A percentile compares a stretch with the other conserved stretches of the same genome.
phyloP scores from a whole-genome alignment of 192 early-diverging fungal genomes.

The Mortierella claussenii region DNA sequence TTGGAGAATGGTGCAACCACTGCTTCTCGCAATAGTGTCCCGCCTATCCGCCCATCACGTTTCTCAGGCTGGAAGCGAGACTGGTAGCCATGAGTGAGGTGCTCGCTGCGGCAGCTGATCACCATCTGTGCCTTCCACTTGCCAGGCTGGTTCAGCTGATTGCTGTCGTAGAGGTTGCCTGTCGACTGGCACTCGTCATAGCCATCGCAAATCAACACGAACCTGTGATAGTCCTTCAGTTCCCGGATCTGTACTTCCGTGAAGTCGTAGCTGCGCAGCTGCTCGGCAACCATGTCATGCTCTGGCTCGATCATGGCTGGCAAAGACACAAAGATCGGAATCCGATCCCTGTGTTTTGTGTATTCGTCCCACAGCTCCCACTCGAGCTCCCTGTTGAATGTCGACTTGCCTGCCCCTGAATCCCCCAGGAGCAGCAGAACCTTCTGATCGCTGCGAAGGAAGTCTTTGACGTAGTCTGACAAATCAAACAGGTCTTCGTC shows the following conservation, averaged over 20 bases:
- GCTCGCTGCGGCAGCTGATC: slow-evolving; percentile 8
- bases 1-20: background rate
- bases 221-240: background rate
- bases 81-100: background rate
- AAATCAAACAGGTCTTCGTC: background rate
- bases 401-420: slow-evolving; percentile 16
- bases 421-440: slow-evolving; percentile 9
- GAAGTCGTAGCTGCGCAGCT: background rate
- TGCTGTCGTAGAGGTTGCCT: background rate
- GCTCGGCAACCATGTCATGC: background rate
- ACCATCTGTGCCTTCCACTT: slow-evolving; percentile 9
- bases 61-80: background rate
- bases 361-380: background rate
- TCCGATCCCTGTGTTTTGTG: background rate
- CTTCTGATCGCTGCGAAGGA: background rate
- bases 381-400: slow-evolving; percentile 1
- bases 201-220: slow-evolving; percentile 22
- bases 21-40: background rate
- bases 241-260: background rate
- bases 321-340: slow-evolving; percentile 1
- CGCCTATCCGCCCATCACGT: too few species aligned
- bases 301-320: background rate
- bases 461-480: background rate
- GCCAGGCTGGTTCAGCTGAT: background rate
- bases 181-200: slow-evolving; percentile 4